A percentile compares a stretch with the other conserved stretches of the same genome.
These are phyloP conservation scores for Yueomyces sp. DNA, from an alignment of 1,139 yeast species.

Conservation along the genomic window DNA sequence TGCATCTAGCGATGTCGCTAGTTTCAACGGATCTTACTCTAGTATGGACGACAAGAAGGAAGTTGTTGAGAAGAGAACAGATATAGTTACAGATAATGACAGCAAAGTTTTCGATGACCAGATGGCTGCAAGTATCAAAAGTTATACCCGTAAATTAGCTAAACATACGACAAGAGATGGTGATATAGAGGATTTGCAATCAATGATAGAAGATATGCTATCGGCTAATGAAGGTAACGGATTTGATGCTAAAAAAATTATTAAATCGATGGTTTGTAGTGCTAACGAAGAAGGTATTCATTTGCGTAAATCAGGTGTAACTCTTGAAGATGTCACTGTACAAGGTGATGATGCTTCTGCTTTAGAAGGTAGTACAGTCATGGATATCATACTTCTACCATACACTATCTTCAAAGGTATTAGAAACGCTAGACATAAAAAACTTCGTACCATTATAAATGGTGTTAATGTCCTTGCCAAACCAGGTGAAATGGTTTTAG, in stretches of 20 bases:
- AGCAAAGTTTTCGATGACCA: not conserved
- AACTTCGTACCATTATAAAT: constrained; percentile 32
- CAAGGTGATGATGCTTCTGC: constrained; percentile 38
- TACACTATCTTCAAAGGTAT: constrained; percentile 16
- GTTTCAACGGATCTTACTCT: too few relatives aligned
- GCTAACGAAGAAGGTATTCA: constrained; percentile 33
- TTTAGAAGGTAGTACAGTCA: constrained; percentile 35
- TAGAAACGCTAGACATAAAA: constrained; percentile 10
- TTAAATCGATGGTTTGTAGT: constrained; percentile 10
- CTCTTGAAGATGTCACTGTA: constrained; percentile 34
- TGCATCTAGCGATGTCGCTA: too few relatives aligned
- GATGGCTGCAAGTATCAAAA: not conserved
- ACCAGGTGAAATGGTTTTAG: constrained; percentile 49
- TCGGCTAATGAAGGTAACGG: not conserved
- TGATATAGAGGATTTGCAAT: constrained; percentile 3
- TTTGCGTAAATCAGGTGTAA: constrained; percentile 34
- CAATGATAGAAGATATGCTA: not conserved
- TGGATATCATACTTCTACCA: constrained; percentile 35
- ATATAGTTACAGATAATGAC: too few relatives aligned
- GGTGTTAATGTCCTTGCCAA: constrained; percentile 32
- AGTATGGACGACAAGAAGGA: too few relatives aligned
- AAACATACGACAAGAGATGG: constrained; percentile 14
- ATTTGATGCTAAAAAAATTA: constrained; percentile 10
- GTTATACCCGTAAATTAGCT: constrained; percentile 6
- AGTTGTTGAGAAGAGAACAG: too few relatives aligned